Conservation (phyloP, 805 yeast genomes). For the Pichia paraexigua region DNA sequence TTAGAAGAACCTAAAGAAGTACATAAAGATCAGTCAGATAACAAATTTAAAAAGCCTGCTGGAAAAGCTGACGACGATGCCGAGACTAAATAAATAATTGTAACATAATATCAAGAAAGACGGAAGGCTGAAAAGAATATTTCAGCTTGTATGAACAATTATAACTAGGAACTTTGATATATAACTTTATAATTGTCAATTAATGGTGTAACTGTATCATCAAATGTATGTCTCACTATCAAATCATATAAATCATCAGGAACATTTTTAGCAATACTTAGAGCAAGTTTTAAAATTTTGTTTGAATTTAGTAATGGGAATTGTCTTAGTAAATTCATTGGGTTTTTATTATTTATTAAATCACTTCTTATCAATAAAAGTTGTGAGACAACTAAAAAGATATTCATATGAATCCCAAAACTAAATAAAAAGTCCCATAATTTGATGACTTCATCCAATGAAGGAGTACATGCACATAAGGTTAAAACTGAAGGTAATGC, state of each 20-base stretch:
- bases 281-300: slow-evolving; percentile 67
- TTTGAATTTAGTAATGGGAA: slow-evolving; percentile 66
- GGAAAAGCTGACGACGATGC: neutral
- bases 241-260: slow-evolving; percentile 60
- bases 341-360: slow-evolving; percentile 52
- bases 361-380: slow-evolving; percentile 58
- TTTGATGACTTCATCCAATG: slow-evolving; percentile 62
- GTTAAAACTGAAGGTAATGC: slow-evolving; percentile 82
- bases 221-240: slow-evolving; percentile 56
- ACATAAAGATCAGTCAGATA: neutral
- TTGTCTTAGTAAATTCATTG: slow-evolving; percentile 67
- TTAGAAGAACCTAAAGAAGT: neutral
- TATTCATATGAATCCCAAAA: slow-evolving; percentile 83
- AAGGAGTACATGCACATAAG: slow-evolving; percentile 82
- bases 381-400: slow-evolving; percentile 78
- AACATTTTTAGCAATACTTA: slow-evolving; percentile 69
- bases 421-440: slow-evolving; percentile 91
- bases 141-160: neutral
- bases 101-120: no score
- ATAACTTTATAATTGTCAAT: slow-evolving; percentile 16
- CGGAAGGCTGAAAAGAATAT: no score
- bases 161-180: neutral
- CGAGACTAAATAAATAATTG: no score
- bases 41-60: no score
- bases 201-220: slow-evolving; percentile 29